phyloP scores from a whole-genome alignment of 257 asterid genomes.

The Scutellaria galericulata region DNA sequence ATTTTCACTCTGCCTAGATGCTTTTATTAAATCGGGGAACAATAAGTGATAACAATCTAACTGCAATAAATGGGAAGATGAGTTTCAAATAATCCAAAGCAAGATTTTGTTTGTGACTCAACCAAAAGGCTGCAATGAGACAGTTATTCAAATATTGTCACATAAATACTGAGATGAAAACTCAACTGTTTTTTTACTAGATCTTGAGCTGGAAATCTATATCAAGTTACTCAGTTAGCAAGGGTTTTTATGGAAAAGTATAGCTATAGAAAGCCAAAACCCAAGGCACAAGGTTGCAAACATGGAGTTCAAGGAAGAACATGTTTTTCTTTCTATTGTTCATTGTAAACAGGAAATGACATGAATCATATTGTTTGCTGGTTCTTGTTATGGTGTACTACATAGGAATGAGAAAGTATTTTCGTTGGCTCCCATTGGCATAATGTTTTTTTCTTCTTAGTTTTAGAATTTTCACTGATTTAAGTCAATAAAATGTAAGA shows the following conservation, averaged over 20 bases:
- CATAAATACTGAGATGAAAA: neutral
- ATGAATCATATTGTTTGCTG: constrained; percentile 5
- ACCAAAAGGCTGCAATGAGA: neutral
- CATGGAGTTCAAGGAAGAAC: constrained; percentile 6
- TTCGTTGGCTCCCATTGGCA: constrained; percentile 8
- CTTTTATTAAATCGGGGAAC: neutral
- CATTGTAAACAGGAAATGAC: neutral
- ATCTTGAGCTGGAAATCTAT: neutral
- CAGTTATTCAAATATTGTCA: no score
- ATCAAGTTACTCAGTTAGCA: neutral
- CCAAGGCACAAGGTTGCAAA: neutral
- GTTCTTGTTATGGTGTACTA: neutral
- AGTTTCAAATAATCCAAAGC: neutral
- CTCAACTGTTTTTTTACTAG: neutral
- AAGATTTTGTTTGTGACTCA: neutral
- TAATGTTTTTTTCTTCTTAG: neutral
- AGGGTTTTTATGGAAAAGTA: no score
- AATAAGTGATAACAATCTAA: neutral
- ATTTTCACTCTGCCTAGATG: neutral
- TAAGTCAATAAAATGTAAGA: constrained; percentile 3
- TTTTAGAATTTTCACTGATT: neutral
- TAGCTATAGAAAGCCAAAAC: no score
- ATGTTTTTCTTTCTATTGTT: neutral
- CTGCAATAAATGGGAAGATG: neutral
- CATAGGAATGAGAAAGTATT: neutral